Evolutionary conservation across 2,329 filamentous ascomycete species (phyloP).

Genomic region (Ophiognomonia clavigignenti-juglandacearum): DNA sequence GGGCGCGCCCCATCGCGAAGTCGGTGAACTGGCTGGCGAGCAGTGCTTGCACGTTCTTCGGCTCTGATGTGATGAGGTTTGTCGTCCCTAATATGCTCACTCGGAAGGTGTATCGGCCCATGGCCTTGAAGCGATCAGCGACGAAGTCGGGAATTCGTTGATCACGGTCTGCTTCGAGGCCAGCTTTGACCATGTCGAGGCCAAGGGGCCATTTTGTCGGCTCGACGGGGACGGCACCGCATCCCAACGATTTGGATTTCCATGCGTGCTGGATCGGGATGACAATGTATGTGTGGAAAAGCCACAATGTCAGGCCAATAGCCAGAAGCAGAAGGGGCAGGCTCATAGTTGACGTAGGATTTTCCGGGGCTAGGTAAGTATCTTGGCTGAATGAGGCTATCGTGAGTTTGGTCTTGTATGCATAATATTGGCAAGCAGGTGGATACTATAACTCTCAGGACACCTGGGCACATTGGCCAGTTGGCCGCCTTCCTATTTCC

Average conservation of each 20-base stretch:
- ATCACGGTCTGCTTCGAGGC: not conserved
- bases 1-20: not conserved
- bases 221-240: not conserved
- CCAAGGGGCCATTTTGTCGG: not conserved
- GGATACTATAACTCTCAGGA: too few relatives aligned
- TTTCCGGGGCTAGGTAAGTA: not conserved
- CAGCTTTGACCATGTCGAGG: not conserved
- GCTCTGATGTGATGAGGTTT: not conserved
- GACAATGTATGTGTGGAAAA: not conserved
- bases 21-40: not conserved
- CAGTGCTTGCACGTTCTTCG: not conserved
- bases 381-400: not conserved
- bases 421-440: too few relatives aligned
- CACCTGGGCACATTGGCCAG: too few relatives aligned
- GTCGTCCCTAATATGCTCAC: not conserved
- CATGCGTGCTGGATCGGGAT: not conserved
- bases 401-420: not conserved
- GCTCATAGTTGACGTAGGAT: not conserved
- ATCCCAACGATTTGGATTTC: not conserved
- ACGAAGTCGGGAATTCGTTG: not conserved
- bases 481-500: too few relatives aligned
- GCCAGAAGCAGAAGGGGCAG: not conserved
- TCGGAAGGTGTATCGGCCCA: not conserved
- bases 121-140: not conserved
- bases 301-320: not conserved